Conservation (phyloP, 2,329 filamentous ascomycete genomes). For the Botrytis pseudocinerea region DNA sequence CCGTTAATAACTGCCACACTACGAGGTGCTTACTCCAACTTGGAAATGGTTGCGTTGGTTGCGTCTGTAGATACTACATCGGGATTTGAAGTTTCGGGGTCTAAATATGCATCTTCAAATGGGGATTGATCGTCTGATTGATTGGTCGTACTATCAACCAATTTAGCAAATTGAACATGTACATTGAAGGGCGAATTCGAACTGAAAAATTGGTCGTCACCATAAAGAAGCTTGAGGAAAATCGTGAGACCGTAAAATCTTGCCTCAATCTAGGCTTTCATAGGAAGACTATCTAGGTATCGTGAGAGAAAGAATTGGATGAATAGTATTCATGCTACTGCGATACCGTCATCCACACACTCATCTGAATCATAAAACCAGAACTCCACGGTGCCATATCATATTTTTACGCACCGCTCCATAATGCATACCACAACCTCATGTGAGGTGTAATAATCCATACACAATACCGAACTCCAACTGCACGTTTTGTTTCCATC, state of each 20-base stretch:
- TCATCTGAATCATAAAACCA: constrained; percentile 7
- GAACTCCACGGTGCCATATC: not conserved
- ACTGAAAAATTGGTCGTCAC: not conserved
- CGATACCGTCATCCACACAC: not conserved
- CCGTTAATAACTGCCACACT: not conserved
- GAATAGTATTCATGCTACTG: not conserved
- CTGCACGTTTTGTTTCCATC: not conserved
- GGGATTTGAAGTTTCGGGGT: constrained; percentile 1
- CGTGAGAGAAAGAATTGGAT: not conserved
- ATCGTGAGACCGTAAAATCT: not conserved
- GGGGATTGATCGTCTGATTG: not conserved
- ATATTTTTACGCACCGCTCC: constrained; percentile 1
- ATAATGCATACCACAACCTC: not conserved
- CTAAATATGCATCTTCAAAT: not conserved
- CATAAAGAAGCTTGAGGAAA: not conserved
- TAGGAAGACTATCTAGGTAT: not conserved
- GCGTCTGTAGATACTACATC: not conserved
- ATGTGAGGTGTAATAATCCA: not conserved
- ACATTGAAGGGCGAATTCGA: not conserved
- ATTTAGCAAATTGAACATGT: not conserved
- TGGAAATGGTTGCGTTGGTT: not conserved
- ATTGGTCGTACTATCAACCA: not conserved
- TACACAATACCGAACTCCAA: not conserved
- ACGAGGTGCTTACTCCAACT: not conserved
- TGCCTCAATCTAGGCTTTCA: not conserved